Base-by-base conservation (phyloP, 2,329 filamentous ascomycete genomes). In the Aureobasidium subglaciale region DNA sequence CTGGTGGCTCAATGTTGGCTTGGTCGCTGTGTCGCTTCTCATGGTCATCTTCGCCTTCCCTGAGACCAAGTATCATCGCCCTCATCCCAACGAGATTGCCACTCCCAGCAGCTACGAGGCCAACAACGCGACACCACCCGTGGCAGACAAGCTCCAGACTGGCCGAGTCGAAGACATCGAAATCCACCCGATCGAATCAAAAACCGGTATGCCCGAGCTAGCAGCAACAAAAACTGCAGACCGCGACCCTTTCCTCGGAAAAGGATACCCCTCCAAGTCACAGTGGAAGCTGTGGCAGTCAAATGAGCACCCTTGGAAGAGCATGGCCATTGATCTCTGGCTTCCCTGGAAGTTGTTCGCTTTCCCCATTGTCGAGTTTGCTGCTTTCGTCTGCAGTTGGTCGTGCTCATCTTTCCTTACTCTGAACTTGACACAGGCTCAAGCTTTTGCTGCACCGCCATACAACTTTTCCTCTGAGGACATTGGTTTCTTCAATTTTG, bases 1-100 rank as follows among this genome's bases (percentile, higher is more conserved):
- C 65, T 86, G 81, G 79, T 86, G 82, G 82, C 71, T 86, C 59
- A 84, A 85, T 59, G 78, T 80, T 2, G 83, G 65, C 1, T 49
- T 85, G 1, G 67, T 82, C 2, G 76, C 70, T 1, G 62, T 79
- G 3, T 75, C 75, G 0, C 67, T 79, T 20, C 27, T 83, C 4
- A 70, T 81, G 63, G 72, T 78, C 30, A 65, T 84, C 25, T 81
- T 84, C 63, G 71, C 81, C 62, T 85, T 85, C 61, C 83, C 83
- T 0, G 83, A 86, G 64, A 85, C 83, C 0, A 79, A 78, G 59
- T 86, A 76, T 69, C 75, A 78, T 55, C 78, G 82, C 11, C 57
- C 59, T 3, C 70, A 75, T 52, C 67, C 66, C 2, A 58, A 64
- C 10, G 65, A 69, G 18, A 45, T 67, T 2, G 24, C 55, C 1